Conservation (phyloP, 2,329 filamentous ascomycete species). For the Aspergillus sp. region DNA sequence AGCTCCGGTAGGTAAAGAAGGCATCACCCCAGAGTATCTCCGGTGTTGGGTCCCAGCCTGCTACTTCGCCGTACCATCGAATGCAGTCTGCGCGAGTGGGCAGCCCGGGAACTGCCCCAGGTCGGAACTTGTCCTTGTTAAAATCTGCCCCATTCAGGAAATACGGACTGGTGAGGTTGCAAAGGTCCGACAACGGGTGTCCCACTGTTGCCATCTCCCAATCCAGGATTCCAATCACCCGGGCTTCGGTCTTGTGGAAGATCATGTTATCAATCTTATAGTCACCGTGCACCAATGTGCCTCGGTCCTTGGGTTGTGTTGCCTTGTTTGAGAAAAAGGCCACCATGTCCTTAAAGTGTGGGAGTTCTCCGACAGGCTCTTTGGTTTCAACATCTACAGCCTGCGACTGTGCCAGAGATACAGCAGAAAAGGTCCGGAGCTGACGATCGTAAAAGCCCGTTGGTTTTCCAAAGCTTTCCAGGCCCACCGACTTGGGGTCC, state of each 20-base stretch:
- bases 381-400: conserved; percentile 73
- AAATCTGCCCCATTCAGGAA: conserved; percentile 29
- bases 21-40: conserved; percentile 60
- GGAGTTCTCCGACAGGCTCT: conserved; percentile 72
- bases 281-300: conserved; percentile 79
- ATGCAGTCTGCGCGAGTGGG: conserved; percentile 56
- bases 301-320: conserved; percentile 71
- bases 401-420: conserved; percentile 72
- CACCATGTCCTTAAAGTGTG: conserved; percentile 76
- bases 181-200: conserved; percentile 88
- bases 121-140: conserved; percentile 51
- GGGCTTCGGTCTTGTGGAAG: conserved; percentile 82
- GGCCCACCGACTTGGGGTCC: conserved; percentile 59
- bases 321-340: conserved; percentile 67
- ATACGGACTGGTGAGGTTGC: conserved; percentile 61
- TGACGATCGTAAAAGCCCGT: conserved; percentile 81
- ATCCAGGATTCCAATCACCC: conserved; percentile 89
- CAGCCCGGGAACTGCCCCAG: conserved; percentile 62
- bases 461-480: conserved; percentile 68
- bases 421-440: conserved; percentile 73
- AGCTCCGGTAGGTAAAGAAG: conserved; percentile 56
- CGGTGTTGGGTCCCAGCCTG: conserved; percentile 64
- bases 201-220: conserved; percentile 99
- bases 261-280: conserved; percentile 93
- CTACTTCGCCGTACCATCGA: conserved; percentile 62